These are phyloP conservation scores for Lachancea kluyveri DNA, from an alignment of 805 yeast genomes.

Conservation along the genomic window DNA sequence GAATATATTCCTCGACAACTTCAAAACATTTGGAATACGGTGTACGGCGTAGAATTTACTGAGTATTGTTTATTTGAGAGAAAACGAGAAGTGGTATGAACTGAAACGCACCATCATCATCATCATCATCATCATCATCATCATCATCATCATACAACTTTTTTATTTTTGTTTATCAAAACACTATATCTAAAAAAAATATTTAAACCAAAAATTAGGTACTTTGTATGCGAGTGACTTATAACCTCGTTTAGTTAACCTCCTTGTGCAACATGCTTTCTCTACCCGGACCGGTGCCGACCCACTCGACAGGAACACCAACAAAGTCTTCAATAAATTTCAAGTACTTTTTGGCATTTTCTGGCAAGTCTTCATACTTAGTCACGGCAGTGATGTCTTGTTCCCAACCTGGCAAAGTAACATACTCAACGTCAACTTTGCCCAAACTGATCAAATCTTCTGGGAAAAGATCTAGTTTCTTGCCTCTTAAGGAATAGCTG, in stretches of 20 bases:
- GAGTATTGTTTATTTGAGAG: conserved; percentile 44
- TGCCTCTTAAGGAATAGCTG: conserved; percentile 74
- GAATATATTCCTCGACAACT: conserved; percentile 19
- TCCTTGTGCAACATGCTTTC: conserved; percentile 76
- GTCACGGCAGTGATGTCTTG: conserved; percentile 68
- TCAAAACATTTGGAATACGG: conserved; percentile 13
- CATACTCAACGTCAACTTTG: conserved; percentile 88
- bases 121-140: too few species aligned
- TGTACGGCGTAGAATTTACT: conserved; percentile 37
- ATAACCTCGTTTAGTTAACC: conserved; percentile 8
- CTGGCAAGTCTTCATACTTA: conserved; percentile 74
- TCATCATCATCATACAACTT: neutral
- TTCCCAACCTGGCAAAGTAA: conserved; percentile 93
- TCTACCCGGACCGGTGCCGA: conserved; percentile 98
- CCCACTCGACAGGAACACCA: conserved; percentile 87
- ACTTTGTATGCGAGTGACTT: neutral
- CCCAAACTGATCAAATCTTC: conserved; percentile 80
- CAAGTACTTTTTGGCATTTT: conserved; percentile 79
- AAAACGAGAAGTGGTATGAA: conserved; percentile 4
- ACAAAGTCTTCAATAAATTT: conserved; percentile 80
- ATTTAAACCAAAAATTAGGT: too few species aligned
- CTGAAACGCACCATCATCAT: too few species aligned
- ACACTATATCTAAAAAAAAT: neutral
- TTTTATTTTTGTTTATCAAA: neutral
- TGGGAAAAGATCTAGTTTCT: conserved; percentile 76